Base-by-base conservation (phyloP, 2,329 filamentous ascomycete genomes). In the Talaromyces sp. region DNA sequence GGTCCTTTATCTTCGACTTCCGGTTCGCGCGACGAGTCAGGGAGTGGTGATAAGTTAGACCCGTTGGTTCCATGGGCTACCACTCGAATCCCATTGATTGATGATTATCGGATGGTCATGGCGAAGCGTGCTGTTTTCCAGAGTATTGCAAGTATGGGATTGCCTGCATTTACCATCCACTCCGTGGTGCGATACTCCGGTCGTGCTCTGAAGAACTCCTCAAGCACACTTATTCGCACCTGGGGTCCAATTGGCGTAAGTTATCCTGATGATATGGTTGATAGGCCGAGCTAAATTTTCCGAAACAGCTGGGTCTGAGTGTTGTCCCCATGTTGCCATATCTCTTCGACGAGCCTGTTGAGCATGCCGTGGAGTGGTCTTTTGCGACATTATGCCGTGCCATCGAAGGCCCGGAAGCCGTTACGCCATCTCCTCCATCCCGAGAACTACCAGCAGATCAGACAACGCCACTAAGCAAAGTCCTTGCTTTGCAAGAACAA, bases 151-250 rank as follows among this genome's bases (percentile, higher is more conserved):
- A 92, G 88, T 73, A 99, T 99, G 95, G 95, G 92, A 1, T 78
- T 98, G 70, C 95, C 94, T 0, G 94, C 93, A 0, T 92, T 97
- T 68, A 97, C 93, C 0, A 97, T 98, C 65, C 94, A 97, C 78
- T 93, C 89, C 68, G 90, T 98, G 5, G 95, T 99, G 61, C 87
- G 88, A 67, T 97, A 99, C 75, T 93, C 91, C 0, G 93, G 95
- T 0, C 84, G 84, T 45, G 92, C 92, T n/a, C 77, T 99, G 82
- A 97, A 94, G 81, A 84, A 91, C 71, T 83, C 84, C 22, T 94
- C 95, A 83, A 96, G 91, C 74, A 82, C 84, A 66, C 86, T 81
- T 4, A 66, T 98, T 27, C 83, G 94, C 70, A 95, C 92, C 0
- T 99, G 91, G 90, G 91, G 86, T 0, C 95, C 95, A 0, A 97